Base-by-base conservation (phyloP, 495 filamentous ascomycete genomes). In the Xylaria intraflava region DNA sequence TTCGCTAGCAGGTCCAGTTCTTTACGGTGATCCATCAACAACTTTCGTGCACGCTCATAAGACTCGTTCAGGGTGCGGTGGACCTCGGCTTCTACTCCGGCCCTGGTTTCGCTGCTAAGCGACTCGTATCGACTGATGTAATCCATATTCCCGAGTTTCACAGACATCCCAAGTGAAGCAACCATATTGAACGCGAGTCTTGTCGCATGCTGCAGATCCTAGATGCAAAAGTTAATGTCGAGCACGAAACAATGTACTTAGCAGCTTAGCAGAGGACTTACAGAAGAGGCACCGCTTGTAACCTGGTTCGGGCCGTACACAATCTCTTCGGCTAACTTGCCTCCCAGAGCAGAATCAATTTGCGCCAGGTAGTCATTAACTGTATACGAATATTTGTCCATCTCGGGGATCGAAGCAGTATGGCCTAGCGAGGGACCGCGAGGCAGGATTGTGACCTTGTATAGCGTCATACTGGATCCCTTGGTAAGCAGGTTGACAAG, bases 401-500 rank as follows among this genome's bases (percentile, higher is more conserved):
- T 90, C 62, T 95, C 88, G 0, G 88, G 87, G 35, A 97, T 73
- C 65, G 82, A 84, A 53, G 84, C 83, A 0, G 94, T 98, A 46
- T 95, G 76, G 56, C 93, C 93, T 9, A 96, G 78, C 8, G 87
- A 77, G 61, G 83, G 81, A 10, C 93, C 93, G 51, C 94, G 84
- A 33, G 93, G 90, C 64, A 98, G 87, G 55, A 98, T 90, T 5
- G 93, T 98, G 51, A 94, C 90, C 71, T 98, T 98, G 78, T 98
- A 95, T 7, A 98, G 72, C 3, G 86, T 88, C 31, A 76, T 81
- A 16, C 83, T 77, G 5, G 78, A 82, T 31, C 81, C 77, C 47
- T 74, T 69, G 10, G 89, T 89, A 55, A 89, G 88, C 65, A 95
- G 81, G 22, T 82, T 84, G 60, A 96, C 88, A 6, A 98, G 79